Evolutionary conservation across 78 protist genomes (phyloP).

Genomic region (Planoprotostelium fungivorum): DNA sequence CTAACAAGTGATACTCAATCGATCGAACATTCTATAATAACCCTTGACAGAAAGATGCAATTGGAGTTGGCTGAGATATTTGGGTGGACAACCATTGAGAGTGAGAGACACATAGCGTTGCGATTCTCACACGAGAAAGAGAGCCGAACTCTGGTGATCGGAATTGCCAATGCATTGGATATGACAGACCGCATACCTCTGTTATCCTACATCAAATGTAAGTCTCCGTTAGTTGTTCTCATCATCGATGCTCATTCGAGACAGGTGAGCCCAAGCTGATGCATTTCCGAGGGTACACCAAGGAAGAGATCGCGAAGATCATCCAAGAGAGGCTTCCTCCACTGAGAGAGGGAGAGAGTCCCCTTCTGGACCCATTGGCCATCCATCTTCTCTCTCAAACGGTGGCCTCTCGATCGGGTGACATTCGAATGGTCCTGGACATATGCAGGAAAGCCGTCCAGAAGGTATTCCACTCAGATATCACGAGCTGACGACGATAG

Average conservation of each 20-base stretch:
- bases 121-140: neutral
- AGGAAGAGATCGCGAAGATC: neutral
- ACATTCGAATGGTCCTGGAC: neutral
- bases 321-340: neutral
- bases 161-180: neutral
- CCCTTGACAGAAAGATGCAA: neutral
- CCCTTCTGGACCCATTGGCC: neutral
- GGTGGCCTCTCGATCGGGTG: neutral
- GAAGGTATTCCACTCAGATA: too few species aligned
- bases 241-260: neutral
- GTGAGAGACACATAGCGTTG: neutral
- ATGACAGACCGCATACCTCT: neutral
- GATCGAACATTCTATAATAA: neutral
- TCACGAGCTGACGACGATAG: too few species aligned
- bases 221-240: neutral
- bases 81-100: neutral
- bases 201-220: neutral
- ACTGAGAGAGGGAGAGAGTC: neutral
- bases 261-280: constrained; percentile 2
- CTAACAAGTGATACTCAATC: neutral
- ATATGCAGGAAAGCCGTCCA: neutral
- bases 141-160: neutral
- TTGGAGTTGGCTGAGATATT: neutral
- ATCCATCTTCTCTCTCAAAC: neutral
- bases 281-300: neutral